phyloP scores from a whole-genome alignment of 164 flowering plant genomes.

The Cinnamomum micranthum region DNA sequence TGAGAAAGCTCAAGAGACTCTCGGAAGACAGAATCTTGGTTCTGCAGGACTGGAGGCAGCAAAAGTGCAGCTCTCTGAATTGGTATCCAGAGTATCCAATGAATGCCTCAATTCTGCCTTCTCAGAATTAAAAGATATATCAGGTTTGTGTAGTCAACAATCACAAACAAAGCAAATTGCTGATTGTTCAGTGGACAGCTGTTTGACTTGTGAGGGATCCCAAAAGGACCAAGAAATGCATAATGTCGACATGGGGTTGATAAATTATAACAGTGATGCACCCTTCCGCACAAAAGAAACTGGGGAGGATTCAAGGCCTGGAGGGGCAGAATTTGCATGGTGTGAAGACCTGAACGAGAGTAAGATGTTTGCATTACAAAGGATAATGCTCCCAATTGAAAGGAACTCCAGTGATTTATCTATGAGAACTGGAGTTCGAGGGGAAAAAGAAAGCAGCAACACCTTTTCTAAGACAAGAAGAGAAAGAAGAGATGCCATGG shows the following conservation, averaged over 20 bases:
- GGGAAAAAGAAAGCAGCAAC: conserved; percentile 29
- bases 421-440: conserved; percentile 48
- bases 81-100: conserved; percentile 69
- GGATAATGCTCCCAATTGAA: conserved; percentile 23
- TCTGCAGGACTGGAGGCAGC: conserved; percentile 66
- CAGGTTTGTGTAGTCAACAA: conserved; percentile 45
- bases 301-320: conserved; percentile 25
- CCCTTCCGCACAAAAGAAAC: conserved; percentile 27
- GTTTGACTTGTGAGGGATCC: conserved; percentile 70
- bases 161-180: conserved; percentile 42
- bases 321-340: conserved; percentile 30
- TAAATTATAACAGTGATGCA: conserved; percentile 26
- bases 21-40: conserved; percentile 70
- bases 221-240: conserved; percentile 54
- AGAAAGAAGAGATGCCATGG: conserved; percentile 22
- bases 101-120: conserved; percentile 60
- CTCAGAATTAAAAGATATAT: conserved; percentile 45
- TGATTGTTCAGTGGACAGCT: conserved; percentile 70
- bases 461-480: conserved; percentile 24
- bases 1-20: conserved; percentile 90
- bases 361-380: conserved; percentile 30
- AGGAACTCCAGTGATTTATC: conserved; percentile 41
- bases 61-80: conserved; percentile 70
- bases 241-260: conserved; percentile 32
- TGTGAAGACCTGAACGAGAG: conserved; percentile 32